Evolutionary conservation across 305 asterid genomes (phyloP).

Genomic region (Fraxinus sp.): DNA sequence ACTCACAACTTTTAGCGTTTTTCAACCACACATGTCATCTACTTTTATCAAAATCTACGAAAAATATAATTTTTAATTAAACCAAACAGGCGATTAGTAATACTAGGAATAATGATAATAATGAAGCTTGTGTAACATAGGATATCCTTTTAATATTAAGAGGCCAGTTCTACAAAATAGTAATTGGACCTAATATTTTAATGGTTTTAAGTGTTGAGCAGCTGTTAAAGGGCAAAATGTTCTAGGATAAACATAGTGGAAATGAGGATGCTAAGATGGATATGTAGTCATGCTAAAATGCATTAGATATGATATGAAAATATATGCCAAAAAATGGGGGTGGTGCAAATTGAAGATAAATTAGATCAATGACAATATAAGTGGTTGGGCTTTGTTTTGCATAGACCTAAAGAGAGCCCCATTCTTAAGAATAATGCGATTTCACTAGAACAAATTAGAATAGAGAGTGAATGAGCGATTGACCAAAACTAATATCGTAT

Average conservation of each 20-base stretch:
- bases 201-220: neutral
- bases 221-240: neutral
- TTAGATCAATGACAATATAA: neutral
- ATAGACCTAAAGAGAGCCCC: neutral
- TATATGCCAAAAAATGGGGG: neutral
- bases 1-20: too few species aligned
- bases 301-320: neutral
- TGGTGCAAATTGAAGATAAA: neutral
- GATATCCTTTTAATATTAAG: neutral
- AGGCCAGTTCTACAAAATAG: neutral
- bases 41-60: neutral
- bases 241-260: neutral
- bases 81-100: neutral
- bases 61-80: too few species aligned
- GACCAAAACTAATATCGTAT: neutral
- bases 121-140: neutral
- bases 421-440: neutral
- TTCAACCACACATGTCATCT: neutral
- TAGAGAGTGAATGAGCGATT: neutral
- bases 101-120: neutral
- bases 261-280: neutral
- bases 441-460: neutral
- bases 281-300: neutral
- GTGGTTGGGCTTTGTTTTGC: neutral
- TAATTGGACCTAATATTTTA: neutral